Percentiles rank a stretch among this genome's conserved stretches.
These are phyloP conservation scores for Fusarium newnesense DNA, from an alignment of 2,329 filamentous ascomycete species.

Conservation along the genomic window DNA sequence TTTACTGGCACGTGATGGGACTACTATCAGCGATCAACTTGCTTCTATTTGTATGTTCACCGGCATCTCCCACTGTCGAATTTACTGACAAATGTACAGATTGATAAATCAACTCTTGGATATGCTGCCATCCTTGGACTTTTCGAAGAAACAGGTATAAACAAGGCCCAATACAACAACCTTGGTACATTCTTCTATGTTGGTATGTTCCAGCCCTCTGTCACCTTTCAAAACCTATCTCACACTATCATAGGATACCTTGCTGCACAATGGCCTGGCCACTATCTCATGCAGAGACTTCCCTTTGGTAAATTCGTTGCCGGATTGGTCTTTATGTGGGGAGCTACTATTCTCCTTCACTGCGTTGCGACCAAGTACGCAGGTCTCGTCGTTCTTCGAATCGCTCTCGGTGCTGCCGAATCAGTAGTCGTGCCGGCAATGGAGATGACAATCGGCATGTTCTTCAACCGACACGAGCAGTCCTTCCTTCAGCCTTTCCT, in stretches of 20 bases:
- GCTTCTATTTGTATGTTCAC: background rate
- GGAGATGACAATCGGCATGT: constrained; percentile 55
- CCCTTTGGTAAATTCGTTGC: constrained; percentile 52
- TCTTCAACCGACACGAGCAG: constrained; percentile 51
- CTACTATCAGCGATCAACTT: constrained; percentile 4
- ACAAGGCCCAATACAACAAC: constrained; percentile 16
- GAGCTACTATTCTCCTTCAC: constrained; percentile 51
- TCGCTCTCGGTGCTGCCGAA: constrained; percentile 51
- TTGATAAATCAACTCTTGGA: constrained; percentile 45
- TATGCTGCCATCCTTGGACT: constrained; percentile 55
- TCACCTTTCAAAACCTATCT: fast-evolving
- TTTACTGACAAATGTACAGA: background rate
- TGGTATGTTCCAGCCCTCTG: background rate
- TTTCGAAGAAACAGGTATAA: constrained; percentile 44
- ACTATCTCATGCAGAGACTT: constrained; percentile 47
- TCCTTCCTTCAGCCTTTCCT: constrained; percentile 48
- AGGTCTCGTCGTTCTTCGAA: constrained; percentile 50
- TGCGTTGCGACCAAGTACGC: constrained; percentile 50
- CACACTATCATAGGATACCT: background rate
- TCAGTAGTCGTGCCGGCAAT: constrained; percentile 52
- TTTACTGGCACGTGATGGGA: constrained; percentile 7
- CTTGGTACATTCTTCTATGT: constrained; percentile 15
- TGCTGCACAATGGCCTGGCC: constrained; percentile 11
- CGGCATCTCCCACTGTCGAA: fast-evolving
- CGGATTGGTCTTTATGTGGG: constrained; percentile 48